A percentile compares a stretch with the other conserved stretches of the same genome.
Conservation (phyloP, 257 asterid genomes). For the Fraxinus anomala region DNA sequence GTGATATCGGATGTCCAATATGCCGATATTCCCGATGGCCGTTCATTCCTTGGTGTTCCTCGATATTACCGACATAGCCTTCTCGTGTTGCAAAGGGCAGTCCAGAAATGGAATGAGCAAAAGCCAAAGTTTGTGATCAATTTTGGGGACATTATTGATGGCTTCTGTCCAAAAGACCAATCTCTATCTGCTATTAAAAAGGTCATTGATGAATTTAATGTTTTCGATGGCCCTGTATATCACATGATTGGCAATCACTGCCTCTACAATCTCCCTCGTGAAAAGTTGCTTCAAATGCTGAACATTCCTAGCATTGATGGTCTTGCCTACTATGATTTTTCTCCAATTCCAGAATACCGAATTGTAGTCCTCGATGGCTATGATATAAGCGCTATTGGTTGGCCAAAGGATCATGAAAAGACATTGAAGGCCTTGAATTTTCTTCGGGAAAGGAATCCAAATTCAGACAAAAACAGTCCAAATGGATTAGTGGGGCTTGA, state of each 20-base stretch:
- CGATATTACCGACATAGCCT: slow-evolving; percentile 86
- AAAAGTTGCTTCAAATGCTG: slow-evolving; percentile 66
- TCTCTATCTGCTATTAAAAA: slow-evolving; percentile 59
- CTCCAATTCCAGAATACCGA: slow-evolving; percentile 72
- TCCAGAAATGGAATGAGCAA: slow-evolving; percentile 52
- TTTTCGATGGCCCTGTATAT: slow-evolving; percentile 63
- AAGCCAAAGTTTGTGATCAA: slow-evolving; percentile 60
- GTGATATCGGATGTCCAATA: slow-evolving; percentile 92
- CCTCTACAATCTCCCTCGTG: slow-evolving; percentile 95
- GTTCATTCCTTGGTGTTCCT: slow-evolving; percentile 89
- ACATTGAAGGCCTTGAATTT: slow-evolving; percentile 54
- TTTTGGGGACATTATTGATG: slow-evolving; percentile 87
- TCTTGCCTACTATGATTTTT: slow-evolving; percentile 80
- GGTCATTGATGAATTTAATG: slow-evolving; percentile 49
- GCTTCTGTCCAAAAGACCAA: slow-evolving; percentile 80
- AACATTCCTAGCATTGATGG: slow-evolving; percentile 48
- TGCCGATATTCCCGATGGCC: slow-evolving; percentile 91
- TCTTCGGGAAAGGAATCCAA: slow-evolving; percentile 74
- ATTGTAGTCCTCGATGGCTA: slow-evolving; percentile 85
- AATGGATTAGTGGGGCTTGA: slow-evolving; percentile 68
- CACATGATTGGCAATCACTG: slow-evolving; percentile 98
- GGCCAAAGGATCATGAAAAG: slow-evolving; percentile 79
- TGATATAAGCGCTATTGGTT: slow-evolving; percentile 84
- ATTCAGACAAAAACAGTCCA: slow-evolving; percentile 87
- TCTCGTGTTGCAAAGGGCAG: slow-evolving; percentile 77